A percentile compares a stretch with the other conserved stretches of the same genome.
These are phyloP conservation scores for Claviceps arundinis DNA, from an alignment of 2,329 filamentous ascomycete genomes.

Conservation along the genomic window DNA sequence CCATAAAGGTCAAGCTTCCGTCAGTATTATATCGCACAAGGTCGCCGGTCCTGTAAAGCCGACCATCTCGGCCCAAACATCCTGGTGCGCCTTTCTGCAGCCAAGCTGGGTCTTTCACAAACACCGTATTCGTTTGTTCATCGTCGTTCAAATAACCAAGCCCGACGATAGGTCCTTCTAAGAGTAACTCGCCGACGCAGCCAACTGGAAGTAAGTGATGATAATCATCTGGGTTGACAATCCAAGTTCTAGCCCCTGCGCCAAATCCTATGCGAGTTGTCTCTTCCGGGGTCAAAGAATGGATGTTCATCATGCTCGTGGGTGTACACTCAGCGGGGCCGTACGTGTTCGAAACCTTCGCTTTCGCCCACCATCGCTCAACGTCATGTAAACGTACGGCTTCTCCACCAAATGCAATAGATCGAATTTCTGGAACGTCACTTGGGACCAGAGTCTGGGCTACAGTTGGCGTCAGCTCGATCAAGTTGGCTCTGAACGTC, in stretches of 20 bases:
- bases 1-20: constrained; percentile 12
- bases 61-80: neutral
- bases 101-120: neutral
- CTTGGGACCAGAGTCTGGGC: neutral
- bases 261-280: neutral
- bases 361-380: constrained; percentile 2
- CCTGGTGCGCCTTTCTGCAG: constrained; percentile 2
- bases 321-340: constrained; percentile 11
- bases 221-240: neutral
- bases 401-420: constrained; percentile 8
- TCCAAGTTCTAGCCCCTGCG: neutral
- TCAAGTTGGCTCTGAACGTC: neutral
- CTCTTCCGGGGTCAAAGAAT: too few relatives aligned
- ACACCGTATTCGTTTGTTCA: neutral
- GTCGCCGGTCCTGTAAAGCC: constrained; percentile 13
- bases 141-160: constrained; percentile 1
- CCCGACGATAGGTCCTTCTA: neutral
- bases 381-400: constrained; percentile 2
- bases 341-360: constrained; percentile 9
- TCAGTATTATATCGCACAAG: constrained; percentile 8
- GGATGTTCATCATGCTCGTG: constrained; percentile 3
- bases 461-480: neutral
- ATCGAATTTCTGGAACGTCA: neutral
- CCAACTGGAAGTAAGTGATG: neutral
- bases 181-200: constrained; percentile 1